A percentile compares a stretch with the other conserved stretches of the same genome.
These are phyloP conservation scores for Orobanche coerulescens DNA, from an alignment of 257 asterid species.

Conservation along the genomic window DNA sequence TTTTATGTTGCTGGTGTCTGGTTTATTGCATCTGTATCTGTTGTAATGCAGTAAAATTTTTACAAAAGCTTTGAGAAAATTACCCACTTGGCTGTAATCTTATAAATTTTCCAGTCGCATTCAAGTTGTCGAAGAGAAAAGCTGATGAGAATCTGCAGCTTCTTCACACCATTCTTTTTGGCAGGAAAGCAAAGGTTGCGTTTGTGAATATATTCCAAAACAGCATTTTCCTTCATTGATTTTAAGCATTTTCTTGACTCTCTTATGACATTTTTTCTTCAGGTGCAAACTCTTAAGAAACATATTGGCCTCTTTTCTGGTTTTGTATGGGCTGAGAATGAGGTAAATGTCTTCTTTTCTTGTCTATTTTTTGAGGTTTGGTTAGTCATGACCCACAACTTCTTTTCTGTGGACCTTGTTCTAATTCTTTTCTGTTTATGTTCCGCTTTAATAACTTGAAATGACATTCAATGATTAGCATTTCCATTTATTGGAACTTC, in stretches of 20 bases:
- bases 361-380: background rate
- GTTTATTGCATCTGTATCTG: background rate
- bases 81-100: slow-evolving; percentile 4
- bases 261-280: slow-evolving; percentile 24
- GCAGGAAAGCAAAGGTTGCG: slow-evolving; percentile 73
- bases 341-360: slow-evolving; percentile 36
- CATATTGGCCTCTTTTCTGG: slow-evolving; percentile 91
- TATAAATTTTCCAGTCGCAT: slow-evolving; percentile 64
- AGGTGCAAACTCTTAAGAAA: slow-evolving; percentile 69
- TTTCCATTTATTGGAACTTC: background rate
- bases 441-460: background rate
- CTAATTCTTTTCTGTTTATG: slow-evolving; percentile 4
- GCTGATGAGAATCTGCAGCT: slow-evolving; percentile 80
- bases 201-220: slow-evolving; percentile 6
- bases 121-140: slow-evolving; percentile 86
- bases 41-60: background rate
- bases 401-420: slow-evolving; percentile 10
- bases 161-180: slow-evolving; percentile 80
- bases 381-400: background rate
- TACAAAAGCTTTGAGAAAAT: slow-evolving; percentile 5
- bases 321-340: slow-evolving; percentile 75
- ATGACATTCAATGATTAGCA: background rate
- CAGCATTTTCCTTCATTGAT: slow-evolving; percentile 3
- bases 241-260: slow-evolving; percentile 15
- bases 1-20: slow-evolving; percentile 17